These are phyloP conservation scores for Lunularia cruciata DNA, from an alignment of 225 moss, liverwort and hornwort genomes.

Conservation along the genomic window DNA sequence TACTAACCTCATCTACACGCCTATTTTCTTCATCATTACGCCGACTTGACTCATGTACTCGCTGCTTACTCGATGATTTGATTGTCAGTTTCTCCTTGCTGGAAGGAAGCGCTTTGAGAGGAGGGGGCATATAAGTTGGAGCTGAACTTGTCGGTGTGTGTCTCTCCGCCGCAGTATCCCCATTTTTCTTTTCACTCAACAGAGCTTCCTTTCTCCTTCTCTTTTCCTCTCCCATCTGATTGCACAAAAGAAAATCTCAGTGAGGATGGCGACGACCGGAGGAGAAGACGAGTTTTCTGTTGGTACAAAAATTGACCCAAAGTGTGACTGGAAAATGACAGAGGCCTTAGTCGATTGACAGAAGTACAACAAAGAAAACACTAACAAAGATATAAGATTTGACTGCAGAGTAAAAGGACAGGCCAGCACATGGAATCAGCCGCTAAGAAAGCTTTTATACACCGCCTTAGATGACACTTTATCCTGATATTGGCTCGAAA, in stretches of 20 bases:
- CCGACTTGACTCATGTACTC: constrained; percentile 29
- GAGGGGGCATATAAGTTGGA: constrained; percentile 8
- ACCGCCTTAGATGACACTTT: too few species aligned
- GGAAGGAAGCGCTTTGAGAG: background rate
- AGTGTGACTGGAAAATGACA: too few species aligned
- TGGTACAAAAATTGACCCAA: too few species aligned
- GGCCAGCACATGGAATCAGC: too few species aligned
- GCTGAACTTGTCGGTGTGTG: constrained; percentile 6
- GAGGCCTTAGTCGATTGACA: too few species aligned
- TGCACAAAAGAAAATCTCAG: background rate
- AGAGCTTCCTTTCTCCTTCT: constrained; percentile 39
- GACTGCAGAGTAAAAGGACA: too few species aligned
- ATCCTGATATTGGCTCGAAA: too few species aligned
- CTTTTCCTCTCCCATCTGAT: constrained; percentile 50
- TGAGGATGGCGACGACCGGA: too few species aligned
- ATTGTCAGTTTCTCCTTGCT: constrained; percentile 45
- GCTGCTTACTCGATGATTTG: constrained; percentile 51
- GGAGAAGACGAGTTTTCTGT: too few species aligned
- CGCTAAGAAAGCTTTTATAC: too few species aligned
- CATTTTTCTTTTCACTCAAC: constrained; percentile 34
- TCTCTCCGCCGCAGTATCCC: constrained; percentile 32
- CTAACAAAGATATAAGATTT: too few species aligned
- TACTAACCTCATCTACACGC: constrained; percentile 6
- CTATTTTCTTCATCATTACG: constrained; percentile 29
- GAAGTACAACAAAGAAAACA: too few species aligned